Evolutionary conservation across 257 asterid genomes (phyloP), one percentile per base, ranked within the genome.

Genomic region (Nemophila menziesii): DNA sequence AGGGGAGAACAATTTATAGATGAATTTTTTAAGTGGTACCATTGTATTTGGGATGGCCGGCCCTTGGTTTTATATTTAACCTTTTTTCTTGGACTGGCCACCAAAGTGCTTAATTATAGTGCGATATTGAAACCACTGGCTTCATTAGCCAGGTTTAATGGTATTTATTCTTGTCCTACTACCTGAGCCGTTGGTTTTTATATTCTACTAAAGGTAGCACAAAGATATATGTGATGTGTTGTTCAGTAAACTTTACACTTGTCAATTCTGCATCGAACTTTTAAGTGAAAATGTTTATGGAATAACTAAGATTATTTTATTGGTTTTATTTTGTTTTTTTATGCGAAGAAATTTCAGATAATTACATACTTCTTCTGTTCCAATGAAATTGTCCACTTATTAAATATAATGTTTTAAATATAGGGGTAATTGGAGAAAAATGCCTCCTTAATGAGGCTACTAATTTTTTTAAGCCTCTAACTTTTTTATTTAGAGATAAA

Each of bases 61-160:
- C 84, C 77, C 63, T 55, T 43, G 68, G 52, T 68, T 73, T 62
- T 38, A 4, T 38, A 29, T 29, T 33, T 43, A 43, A 42, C 55
- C 20, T 13, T 18, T 9, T 52, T 23, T 43, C 45, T 49, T 54
- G 51, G 49, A 26, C 54, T 22, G 49, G 21, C 54, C 24, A 15
- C 29, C 29, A 54, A 24, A 58, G 48, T 21, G 14, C 2, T 2
- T n/a, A n/a, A n/a, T n/a, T 26, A 10, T 24, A 24, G 33, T 24
- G 33, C n/a, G n/a, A n/a, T n/a, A n/a, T 14, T 37, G 39, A 63
- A 66, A 71, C 71, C 44, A 55, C 43, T 42, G 66, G 74, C 52
- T 48, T 54, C 22, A n/a, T 5, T 43, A 48, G 33, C 37, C 51
- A 22, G 63, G 56, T 56, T 47, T 46, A 29, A 5, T 12, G 0